Base-by-base conservation (phyloP, 177 flowering plant genomes). In the Telopea speciosissima region DNA sequence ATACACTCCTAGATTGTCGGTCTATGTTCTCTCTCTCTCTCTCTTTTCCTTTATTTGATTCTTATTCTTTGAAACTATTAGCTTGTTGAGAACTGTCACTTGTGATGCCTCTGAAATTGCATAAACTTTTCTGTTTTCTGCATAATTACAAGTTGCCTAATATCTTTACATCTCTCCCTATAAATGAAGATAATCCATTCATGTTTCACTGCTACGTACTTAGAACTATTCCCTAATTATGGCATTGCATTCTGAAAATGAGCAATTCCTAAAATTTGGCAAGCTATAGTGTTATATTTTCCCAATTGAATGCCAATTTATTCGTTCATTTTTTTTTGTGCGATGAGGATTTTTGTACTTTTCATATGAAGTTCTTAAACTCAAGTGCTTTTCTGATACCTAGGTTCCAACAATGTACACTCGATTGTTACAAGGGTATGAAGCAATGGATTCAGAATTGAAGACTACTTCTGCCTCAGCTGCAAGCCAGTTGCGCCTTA, bases 331-430 rank as follows among this genome's bases (percentile, higher is more conserved):
- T 23, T 23, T 28, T 63, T 24, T 5, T 0, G 6, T 36, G 40
- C 40, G 9, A 36, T 28, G 7, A 9, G 7, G 0, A n/a, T 21
- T 58, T 52, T 66, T 68, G 8, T 44, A 40, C 17, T 67, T 69
- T 10, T 33, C 25, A n/a, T 13, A 25, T 36, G 61, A 68, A 19
- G 58, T 40, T 42, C 62, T 67, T 63, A 52, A 10, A 73, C 3
- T 71, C 24, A 36, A 63, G 44, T 62, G 56, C 33, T 44, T 44
- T 71, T 69, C 22, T 60, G 60, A 70, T 81, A 26, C 56, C 36
- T 78, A 96, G 99, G 99, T 96, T 71, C 99, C 99, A 64, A 96
- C 98, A 19, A 91, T 96, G 90, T 96, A 93, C 75, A 85, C 95
- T 63, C 84, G 99, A 65, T 75, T 96, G 70, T 84, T 96, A 78